Evolutionary conservation across 1,139 yeast genomes (phyloP).

Genomic region (Magnusiomyces tetraspermus): DNA sequence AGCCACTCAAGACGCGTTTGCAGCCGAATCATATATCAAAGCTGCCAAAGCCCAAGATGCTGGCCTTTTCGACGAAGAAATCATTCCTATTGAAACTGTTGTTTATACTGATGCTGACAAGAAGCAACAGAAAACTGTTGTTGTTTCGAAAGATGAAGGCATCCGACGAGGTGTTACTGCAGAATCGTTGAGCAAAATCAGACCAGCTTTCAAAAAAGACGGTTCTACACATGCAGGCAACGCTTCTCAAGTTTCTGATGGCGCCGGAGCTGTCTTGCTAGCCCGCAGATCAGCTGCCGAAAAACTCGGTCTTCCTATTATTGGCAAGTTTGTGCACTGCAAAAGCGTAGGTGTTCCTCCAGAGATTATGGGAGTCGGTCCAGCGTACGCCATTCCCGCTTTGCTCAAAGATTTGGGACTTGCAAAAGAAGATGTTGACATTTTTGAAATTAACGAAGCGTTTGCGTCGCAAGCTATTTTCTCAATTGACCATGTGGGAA

Average conservation of each 20-base stretch:
- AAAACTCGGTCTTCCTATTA: slow-evolving; percentile 51
- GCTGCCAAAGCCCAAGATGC: slow-evolving; percentile 62
- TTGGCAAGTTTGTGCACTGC: slow-evolving; percentile 71
- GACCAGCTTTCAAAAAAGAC: slow-evolving; percentile 77
- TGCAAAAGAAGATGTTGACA: slow-evolving; percentile 53
- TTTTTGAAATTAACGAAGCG: slow-evolving; percentile 89
- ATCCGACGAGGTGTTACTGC: slow-evolving; percentile 84
- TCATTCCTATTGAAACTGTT: slow-evolving; percentile 55
- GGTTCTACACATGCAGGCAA: slow-evolving; percentile 94
- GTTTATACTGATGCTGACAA: slow-evolving; percentile 33
- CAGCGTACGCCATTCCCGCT: slow-evolving; percentile 85
- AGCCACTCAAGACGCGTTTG: slow-evolving; percentile 37
- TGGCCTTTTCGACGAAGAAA: slow-evolving; percentile 80
- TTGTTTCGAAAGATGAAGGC: slow-evolving; percentile 76
- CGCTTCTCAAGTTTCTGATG: slow-evolving; percentile 91
- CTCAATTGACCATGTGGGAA: slow-evolving; percentile 55
- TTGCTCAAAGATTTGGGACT: slow-evolving; percentile 60
- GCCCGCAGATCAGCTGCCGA: slow-evolving; percentile 86
- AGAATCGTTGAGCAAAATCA: slow-evolving; percentile 58
- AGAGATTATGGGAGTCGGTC: slow-evolving; percentile 95
- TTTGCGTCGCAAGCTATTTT: slow-evolving; percentile 90
- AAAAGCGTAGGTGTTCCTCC: slow-evolving; percentile 88
- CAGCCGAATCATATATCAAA: slow-evolving; percentile 42
- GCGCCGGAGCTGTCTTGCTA: slow-evolving; percentile 83
- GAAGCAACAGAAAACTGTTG: slow-evolving; percentile 34